Conservation (phyloP, 257 asterid genomes). For the Fraxinus cuspidata region DNA sequence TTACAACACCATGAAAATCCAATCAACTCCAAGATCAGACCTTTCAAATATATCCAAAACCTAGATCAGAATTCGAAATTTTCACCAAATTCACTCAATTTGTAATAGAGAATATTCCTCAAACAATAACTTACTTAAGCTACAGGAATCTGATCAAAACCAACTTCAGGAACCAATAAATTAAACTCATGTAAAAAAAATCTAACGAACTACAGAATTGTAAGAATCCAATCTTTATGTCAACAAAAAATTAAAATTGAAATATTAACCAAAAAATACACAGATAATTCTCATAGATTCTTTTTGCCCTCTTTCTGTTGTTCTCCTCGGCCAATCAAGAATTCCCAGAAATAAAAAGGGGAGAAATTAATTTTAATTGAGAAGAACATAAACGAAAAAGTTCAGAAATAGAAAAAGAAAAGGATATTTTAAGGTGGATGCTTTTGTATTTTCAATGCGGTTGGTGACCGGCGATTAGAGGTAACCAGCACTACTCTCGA, state of each 20-base stretch:
- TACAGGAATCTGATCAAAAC: slow-evolving; percentile 17
- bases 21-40: slow-evolving; percentile 25
- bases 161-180: slow-evolving; percentile 14
- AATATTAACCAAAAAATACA: slow-evolving; percentile 12
- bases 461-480: slow-evolving; percentile 40
- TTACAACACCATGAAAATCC: slow-evolving; percentile 27
- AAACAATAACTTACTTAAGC: slow-evolving; percentile 7
- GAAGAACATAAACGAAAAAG: slow-evolving; percentile 1
- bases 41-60: slow-evolving; percentile 15
- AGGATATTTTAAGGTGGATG: not conserved
- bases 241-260: slow-evolving; percentile 12
- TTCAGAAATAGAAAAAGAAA: not conserved
- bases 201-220: slow-evolving; percentile 8
- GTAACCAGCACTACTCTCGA: slow-evolving; percentile 26
- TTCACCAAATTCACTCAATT: slow-evolving; percentile 16
- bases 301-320: not conserved
- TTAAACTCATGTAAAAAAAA: slow-evolving; percentile 11
- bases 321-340: not conserved
- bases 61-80: slow-evolving; percentile 30
- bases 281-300: slow-evolving; percentile 14
- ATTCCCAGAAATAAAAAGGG: slow-evolving; percentile 17
- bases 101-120: slow-evolving; percentile 14
- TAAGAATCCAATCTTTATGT: slow-evolving; percentile 25
- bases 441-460: slow-evolving; percentile 38
- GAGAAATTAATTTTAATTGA: not conserved